These are phyloP conservation scores for Aspergillus tanneri DNA, from an alignment of 2,329 filamentous ascomycete genomes.

Conservation along the genomic window DNA sequence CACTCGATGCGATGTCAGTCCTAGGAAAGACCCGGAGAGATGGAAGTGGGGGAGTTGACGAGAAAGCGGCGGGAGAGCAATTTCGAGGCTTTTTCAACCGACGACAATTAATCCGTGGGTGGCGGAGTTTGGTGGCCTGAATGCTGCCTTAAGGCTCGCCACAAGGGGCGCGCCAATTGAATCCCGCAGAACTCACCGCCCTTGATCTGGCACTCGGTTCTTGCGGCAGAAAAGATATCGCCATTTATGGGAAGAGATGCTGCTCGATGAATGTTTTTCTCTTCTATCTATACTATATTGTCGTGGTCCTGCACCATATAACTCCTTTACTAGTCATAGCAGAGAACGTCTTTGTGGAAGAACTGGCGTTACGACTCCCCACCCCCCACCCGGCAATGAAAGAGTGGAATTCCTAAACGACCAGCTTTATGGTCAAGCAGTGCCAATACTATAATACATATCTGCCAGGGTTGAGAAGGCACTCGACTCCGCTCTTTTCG, in stretches of 20 bases:
- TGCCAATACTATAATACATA: too few relatives aligned
- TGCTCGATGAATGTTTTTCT: too few relatives aligned
- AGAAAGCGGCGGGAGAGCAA: slow-evolving; percentile 22
- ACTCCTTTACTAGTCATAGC: too few relatives aligned
- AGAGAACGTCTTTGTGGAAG: too few relatives aligned
- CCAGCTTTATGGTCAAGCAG: too few relatives aligned
- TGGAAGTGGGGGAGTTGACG: slow-evolving; percentile 22
- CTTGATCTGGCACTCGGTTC: background rate
- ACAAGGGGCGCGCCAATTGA: slow-evolving; percentile 16
- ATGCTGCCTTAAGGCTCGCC: slow-evolving; percentile 29
- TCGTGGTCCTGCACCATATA: too few relatives aligned
- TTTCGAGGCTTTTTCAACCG: slow-evolving; percentile 17
- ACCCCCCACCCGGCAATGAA: too few relatives aligned
- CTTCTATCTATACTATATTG: too few relatives aligned
- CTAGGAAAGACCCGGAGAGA: slow-evolving; percentile 13
- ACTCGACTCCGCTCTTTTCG: slow-evolving; percentile 1
- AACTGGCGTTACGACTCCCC: too few relatives aligned
- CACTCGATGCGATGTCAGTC: slow-evolving; percentile 14
- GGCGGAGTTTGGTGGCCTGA: slow-evolving; percentile 26
- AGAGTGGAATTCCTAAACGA: too few relatives aligned
- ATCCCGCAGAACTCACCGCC: slow-evolving; percentile 13
- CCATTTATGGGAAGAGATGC: too few relatives aligned
- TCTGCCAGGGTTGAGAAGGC: too few relatives aligned
- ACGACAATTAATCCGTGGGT: slow-evolving; percentile 20
- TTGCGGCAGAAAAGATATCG: slow-evolving; percentile 16